Conservation (phyloP, 345 rosid species). For the Alliaria petiolata region DNA sequence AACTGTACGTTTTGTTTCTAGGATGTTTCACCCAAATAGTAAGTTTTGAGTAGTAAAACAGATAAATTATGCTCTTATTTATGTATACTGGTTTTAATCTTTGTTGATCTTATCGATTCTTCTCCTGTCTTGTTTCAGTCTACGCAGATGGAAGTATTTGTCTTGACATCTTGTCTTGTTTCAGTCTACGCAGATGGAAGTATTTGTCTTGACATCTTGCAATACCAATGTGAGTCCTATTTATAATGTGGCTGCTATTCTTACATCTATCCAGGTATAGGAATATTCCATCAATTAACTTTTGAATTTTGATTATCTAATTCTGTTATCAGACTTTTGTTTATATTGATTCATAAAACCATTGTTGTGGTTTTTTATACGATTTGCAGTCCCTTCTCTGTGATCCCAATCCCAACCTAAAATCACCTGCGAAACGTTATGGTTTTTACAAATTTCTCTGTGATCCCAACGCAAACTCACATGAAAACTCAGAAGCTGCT, state of each 20-base stretch:
- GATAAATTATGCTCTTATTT: not conserved
- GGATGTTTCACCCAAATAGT: slow-evolving; percentile 4
- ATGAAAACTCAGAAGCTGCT: not conserved
- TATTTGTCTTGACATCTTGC: slow-evolving; percentile 62
- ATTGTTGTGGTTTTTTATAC: not conserved
- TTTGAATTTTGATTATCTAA: not conserved
- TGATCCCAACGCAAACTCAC: not conserved
- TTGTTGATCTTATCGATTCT: not conserved
- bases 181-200: slow-evolving; percentile 70
- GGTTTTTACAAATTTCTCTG: too few relatives aligned
- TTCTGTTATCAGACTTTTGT: not conserved
- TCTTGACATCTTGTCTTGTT: slow-evolving; percentile 48
- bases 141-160: slow-evolving; percentile 72
- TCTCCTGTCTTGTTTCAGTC: slow-evolving; percentile 29
- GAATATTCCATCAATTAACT: too few relatives aligned
- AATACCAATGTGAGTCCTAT: slow-evolving; percentile 47
- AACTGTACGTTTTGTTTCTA: not conserved
- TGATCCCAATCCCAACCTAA: not conserved
- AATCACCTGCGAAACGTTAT: not conserved
- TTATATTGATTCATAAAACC: not conserved
- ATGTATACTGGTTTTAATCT: not conserved
- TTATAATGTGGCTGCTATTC: not conserved
- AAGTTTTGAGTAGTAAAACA: not conserved
- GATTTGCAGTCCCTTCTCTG: not conserved
- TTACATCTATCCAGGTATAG: not conserved